Evolutionary conservation across 768 basidiomycete species (phyloP).

Genomic region (Flagelloscypha sp.): DNA sequence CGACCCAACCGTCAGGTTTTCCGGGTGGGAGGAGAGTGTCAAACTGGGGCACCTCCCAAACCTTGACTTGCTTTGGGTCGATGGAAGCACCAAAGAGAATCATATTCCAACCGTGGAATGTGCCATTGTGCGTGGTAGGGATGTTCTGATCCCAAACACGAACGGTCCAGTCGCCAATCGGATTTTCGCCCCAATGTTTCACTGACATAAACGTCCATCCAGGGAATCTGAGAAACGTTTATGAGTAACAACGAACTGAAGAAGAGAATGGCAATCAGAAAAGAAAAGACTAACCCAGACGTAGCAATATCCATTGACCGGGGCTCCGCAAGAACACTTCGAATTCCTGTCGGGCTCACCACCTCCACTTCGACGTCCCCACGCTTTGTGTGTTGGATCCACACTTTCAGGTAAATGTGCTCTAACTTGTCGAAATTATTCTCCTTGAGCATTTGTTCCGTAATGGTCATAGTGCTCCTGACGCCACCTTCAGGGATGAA

Average conservation of each 20-base stretch:
- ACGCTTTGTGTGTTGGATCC: conserved; percentile 54
- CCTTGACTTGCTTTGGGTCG: conserved; percentile 39
- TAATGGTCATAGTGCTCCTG: conserved; percentile 35
- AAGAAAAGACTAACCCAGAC: no score
- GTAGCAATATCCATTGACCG: conserved; percentile 41
- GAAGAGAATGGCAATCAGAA: no score
- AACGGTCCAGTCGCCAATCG: conserved; percentile 59
- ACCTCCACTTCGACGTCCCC: conserved; percentile 71
- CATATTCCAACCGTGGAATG: conserved; percentile 59
- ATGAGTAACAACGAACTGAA: no score
- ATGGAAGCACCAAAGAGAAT: conserved; percentile 60
- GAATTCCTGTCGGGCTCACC: conserved; percentile 53
- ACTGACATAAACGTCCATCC: conserved; percentile 74
- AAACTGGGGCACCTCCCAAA: conserved; percentile 33
- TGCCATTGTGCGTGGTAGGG: conserved; percentile 28
- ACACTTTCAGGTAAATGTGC: conserved; percentile 60
- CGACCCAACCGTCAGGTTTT: conserved; percentile 18
- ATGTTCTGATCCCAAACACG: conserved; percentile 50
- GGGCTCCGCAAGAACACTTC: conserved; percentile 50
- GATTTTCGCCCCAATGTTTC: conserved; percentile 73
- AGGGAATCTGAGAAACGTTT: no score
- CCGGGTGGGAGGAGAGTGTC: conserved; percentile 27
- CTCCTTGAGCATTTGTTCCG: conserved; percentile 36
- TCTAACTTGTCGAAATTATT: conserved; percentile 61
- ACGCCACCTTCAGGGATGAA: conserved; percentile 42